These are phyloP conservation scores for Cicer judaicum DNA, from an alignment of 306 rosid species.

Conservation along the genomic window DNA sequence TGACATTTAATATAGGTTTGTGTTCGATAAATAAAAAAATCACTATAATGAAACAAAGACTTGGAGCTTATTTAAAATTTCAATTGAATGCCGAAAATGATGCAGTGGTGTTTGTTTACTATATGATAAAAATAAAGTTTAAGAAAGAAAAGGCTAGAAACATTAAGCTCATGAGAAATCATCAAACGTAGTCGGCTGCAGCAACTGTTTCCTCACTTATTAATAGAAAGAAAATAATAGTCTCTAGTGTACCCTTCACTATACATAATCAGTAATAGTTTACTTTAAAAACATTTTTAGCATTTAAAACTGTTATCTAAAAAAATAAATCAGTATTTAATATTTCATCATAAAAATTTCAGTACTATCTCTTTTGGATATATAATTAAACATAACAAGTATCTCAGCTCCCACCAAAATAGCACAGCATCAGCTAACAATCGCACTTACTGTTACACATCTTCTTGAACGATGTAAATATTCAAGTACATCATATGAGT, in stretches of 20 bases:
- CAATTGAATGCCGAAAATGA: slow-evolving; percentile 1
- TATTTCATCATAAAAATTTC: not conserved
- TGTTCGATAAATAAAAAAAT: not conserved
- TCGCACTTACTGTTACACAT: slow-evolving; percentile 10
- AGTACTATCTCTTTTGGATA: not conserved
- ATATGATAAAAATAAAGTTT: not conserved
- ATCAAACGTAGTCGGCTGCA: not conserved
- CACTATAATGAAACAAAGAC: slow-evolving; percentile 27
- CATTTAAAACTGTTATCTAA: not conserved
- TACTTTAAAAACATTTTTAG: slow-evolving; percentile 5
- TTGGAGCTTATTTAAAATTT: not conserved
- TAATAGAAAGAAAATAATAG: not conserved
- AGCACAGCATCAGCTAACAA: slow-evolving; percentile 15
- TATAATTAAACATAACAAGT: not conserved
- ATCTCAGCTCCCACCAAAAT: slow-evolving; percentile 15
- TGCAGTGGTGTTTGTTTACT: slow-evolving; percentile 16
- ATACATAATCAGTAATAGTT: slow-evolving; percentile 16
- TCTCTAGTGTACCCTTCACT: not conserved
- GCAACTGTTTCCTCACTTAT: not conserved
- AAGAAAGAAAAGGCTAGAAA: not conserved
- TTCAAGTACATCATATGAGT: slow-evolving; percentile 4
- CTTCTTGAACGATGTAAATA: slow-evolving; percentile 16
- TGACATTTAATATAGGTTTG: slow-evolving; percentile 15
- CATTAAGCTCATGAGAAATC: not conserved
- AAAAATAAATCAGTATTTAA: not conserved